Evolutionary conservation across 2,329 filamentous ascomycete genomes (phyloP).

Genomic region (Mariannaea elegans): DNA sequence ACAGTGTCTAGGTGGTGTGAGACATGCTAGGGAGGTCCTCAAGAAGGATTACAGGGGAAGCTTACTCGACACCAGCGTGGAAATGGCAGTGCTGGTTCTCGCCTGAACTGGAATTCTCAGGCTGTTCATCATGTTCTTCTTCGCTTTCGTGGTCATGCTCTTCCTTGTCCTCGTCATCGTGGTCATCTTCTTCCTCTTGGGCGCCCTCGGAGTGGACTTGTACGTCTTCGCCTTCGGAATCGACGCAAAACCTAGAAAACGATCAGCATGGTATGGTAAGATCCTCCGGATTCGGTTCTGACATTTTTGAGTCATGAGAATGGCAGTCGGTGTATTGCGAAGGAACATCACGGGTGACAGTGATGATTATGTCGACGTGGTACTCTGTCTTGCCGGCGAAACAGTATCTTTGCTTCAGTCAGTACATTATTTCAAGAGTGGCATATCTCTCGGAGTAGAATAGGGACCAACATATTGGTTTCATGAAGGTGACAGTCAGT

Average conservation of each 20-base stretch:
- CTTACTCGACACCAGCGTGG: constrained; percentile 79
- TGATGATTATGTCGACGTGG: constrained; percentile 56
- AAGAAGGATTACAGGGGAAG: too few species aligned
- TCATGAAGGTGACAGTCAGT: constrained; percentile 54
- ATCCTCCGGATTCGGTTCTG: constrained; percentile 35
- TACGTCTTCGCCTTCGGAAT: constrained; percentile 68
- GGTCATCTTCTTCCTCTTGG: constrained; percentile 30
- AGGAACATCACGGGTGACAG: constrained; percentile 64
- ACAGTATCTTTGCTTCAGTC: constrained; percentile 50
- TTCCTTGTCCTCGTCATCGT: constrained; percentile 22
- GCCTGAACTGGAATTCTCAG: constrained; percentile 13
- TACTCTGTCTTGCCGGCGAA: constrained; percentile 55
- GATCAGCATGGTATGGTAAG: constrained; percentile 8
- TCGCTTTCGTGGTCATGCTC: constrained; percentile 22
- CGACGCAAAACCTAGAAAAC: constrained; percentile 66
- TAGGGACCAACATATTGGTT: constrained; percentile 47
- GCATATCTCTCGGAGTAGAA: too few species aligned
- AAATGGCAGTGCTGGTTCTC: constrained; percentile 70
- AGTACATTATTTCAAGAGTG: background rate
- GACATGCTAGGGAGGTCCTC: too few species aligned
- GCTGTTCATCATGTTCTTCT: too few species aligned
- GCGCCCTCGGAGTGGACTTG: constrained; percentile 55
- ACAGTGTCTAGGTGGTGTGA: constrained; percentile 59
- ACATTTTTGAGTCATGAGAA: constrained; percentile 66
- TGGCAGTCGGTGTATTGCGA: constrained; percentile 73